phyloP scores from a whole-genome alignment of 208 protist species.

The Wallacemonas sp. region DNA sequence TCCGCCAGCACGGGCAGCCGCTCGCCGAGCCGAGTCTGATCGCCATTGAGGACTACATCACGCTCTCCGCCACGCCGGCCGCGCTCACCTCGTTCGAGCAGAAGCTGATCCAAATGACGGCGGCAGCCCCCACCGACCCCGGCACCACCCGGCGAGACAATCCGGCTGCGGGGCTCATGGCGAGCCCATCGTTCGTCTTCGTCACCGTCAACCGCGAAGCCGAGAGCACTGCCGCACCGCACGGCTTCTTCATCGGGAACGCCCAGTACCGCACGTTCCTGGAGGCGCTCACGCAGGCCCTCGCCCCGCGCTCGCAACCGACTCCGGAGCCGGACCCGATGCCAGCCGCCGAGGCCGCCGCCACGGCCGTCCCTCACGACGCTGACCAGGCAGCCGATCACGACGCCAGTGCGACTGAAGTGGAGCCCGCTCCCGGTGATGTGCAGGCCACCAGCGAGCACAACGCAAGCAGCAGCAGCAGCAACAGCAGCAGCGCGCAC shows the following conservation, averaged over 20 bases:
- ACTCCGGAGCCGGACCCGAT: slow-evolving; percentile 16
- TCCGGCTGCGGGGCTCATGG: too few relatives aligned
- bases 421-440: neutral
- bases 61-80: slow-evolving; percentile 26
- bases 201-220: slow-evolving; percentile 1
- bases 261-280: slow-evolving; percentile 19
- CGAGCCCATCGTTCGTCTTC: slow-evolving; percentile 12
- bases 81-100: slow-evolving; percentile 30
- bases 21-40: slow-evolving; percentile 25
- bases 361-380: neutral
- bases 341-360: neutral
- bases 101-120: slow-evolving; percentile 26
- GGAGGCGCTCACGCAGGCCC: slow-evolving; percentile 18
- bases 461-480: neutral
- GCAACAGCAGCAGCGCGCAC: neutral
- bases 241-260: slow-evolving; percentile 20
- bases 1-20: slow-evolving; percentile 37
- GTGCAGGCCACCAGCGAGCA: neutral
- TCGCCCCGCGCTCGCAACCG: slow-evolving; percentile 16
- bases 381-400: neutral
- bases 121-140: neutral
- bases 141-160: too few relatives aligned
- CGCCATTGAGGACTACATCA: slow-evolving; percentile 30
- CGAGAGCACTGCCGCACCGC: neutral
- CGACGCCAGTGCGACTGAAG: neutral